Evolutionary conservation across 345 rosid genomes (phyloP).

Genomic region (Sapria himalayana): DNA sequence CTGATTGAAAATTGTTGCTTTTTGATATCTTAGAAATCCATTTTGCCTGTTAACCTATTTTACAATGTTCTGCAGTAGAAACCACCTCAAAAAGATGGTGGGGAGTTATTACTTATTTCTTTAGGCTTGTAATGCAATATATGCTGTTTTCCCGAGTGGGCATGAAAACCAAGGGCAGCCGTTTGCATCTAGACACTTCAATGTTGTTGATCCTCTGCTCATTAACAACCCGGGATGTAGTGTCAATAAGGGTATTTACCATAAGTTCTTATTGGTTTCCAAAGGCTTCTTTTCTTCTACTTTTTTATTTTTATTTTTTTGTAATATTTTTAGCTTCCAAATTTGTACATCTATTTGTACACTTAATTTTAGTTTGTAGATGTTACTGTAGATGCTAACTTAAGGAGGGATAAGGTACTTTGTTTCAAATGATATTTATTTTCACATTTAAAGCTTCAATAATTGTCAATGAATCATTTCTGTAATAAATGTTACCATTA

Average conservation of each 20-base stretch:
- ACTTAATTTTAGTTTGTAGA: too few species aligned
- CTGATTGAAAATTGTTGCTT: conserved; percentile 4
- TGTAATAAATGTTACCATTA: too few species aligned
- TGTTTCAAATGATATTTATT: too few species aligned
- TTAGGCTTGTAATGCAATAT: conserved; percentile 33
- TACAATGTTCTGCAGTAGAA: conserved; percentile 24
- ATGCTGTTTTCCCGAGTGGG: conserved; percentile 39
- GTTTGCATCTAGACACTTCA: conserved; percentile 55
- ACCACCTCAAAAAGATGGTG: conserved; percentile 36
- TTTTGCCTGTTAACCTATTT: too few species aligned
- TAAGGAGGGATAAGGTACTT: too few species aligned
- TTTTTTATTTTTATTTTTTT: too few species aligned
- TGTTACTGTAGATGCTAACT: too few species aligned
- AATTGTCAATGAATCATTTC: too few species aligned
- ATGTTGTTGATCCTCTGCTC: conserved; percentile 69
- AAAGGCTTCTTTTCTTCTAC: not conserved
- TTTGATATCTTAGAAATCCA: conserved; percentile 6
- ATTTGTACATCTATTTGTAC: too few species aligned
- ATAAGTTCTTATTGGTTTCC: not conserved
- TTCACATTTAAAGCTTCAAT: too few species aligned
- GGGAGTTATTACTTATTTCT: conserved; percentile 44
- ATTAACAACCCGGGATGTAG: conserved; percentile 92
- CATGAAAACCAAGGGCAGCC: conserved; percentile 30
- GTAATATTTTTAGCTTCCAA: too few species aligned
- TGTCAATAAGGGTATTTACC: conserved; percentile 62